Evolutionary conservation across 495 filamentous ascomycete genomes (phyloP), one percentile per base, ranked within the genome.

Genomic region (Penicillium lividum): DNA sequence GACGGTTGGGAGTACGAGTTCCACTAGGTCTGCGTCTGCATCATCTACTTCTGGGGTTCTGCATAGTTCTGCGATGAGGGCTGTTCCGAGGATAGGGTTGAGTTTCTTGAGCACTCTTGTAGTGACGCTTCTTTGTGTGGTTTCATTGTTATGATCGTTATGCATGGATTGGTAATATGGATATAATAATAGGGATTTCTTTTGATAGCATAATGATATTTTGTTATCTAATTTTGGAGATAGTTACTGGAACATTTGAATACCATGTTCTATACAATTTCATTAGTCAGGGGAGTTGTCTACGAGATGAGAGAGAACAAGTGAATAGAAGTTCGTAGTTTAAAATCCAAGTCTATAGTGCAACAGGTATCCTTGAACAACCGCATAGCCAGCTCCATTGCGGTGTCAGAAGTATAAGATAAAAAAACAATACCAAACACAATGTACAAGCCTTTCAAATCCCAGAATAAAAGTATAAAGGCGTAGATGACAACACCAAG

Each of bases 341-440:
- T 46, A 4, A 46, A 28, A 46, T 46, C 22, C 25, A 47, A 47
- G 44, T 47, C 44, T 47, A 47, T 47, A 47, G 18, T 47, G 44
- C 44, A 47, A 47, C 18, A 50, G 47, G 47, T 30, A 50, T 50
- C 47, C 13, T 33, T 28, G 33, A 16, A 33, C 16, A 30, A 15
- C 47, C 28, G 47, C 47, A 50, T 27, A 50, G 15, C 47, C 27
- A 30, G 25, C 25, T 25, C 16, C 18, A 22, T 46, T 11, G 43
- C 43, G 10, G 38, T 40, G 38, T 16, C 38, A 28, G 27, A 46
- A 45, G 6, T 25, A 45, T 11, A 50, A 50, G n/a, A 0, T 25
- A 49, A 49, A 50, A 50, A 16, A 40, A 40, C 38, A 40, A 16
- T 13, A 40, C 38, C 38, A 40, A 5, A 16, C 38, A 40, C 15